phyloP scores from a whole-genome alignment of 1,139 yeast genomes.

The Meyerozyma guilliermondii region DNA sequence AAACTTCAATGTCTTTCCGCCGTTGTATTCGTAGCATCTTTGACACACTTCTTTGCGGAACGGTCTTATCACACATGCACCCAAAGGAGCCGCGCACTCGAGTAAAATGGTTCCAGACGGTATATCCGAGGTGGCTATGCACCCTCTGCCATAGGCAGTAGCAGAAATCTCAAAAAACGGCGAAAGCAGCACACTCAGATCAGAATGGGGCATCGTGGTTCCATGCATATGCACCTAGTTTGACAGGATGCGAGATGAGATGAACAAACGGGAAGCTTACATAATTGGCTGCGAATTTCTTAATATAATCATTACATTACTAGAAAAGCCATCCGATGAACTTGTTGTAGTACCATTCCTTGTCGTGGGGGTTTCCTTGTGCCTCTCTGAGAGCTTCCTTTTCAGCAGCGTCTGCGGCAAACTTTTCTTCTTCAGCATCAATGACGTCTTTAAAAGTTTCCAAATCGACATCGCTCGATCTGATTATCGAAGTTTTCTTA shows the following conservation, averaged over 20 bases:
- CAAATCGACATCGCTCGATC: constrained; percentile 59
- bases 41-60: constrained; percentile 66
- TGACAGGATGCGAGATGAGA: neutral
- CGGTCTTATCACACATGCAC: constrained; percentile 46
- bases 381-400: constrained; percentile 43
- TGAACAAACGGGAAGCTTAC: neutral
- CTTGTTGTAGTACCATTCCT: constrained; percentile 52
- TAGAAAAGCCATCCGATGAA: constrained; percentile 52
- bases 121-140: constrained; percentile 44
- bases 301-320: neutral
- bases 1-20: constrained; percentile 44
- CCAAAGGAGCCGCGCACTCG: constrained; percentile 35
- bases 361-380: constrained; percentile 36
- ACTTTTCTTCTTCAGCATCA: constrained; percentile 64
- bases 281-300: neutral
- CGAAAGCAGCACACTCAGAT: constrained; percentile 11
- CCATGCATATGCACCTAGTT: neutral
- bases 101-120: constrained; percentile 39
- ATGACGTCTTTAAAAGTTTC: constrained; percentile 58
- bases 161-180: constrained; percentile 31
- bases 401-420: constrained; percentile 36
- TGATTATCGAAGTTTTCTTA: constrained; percentile 47
- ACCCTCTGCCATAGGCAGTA: constrained; percentile 58
- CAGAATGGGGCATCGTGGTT: neutral
- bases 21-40: constrained; percentile 46